Conservation (phyloP, 345 rosid genomes). For the Carallia pectinifolia region DNA sequence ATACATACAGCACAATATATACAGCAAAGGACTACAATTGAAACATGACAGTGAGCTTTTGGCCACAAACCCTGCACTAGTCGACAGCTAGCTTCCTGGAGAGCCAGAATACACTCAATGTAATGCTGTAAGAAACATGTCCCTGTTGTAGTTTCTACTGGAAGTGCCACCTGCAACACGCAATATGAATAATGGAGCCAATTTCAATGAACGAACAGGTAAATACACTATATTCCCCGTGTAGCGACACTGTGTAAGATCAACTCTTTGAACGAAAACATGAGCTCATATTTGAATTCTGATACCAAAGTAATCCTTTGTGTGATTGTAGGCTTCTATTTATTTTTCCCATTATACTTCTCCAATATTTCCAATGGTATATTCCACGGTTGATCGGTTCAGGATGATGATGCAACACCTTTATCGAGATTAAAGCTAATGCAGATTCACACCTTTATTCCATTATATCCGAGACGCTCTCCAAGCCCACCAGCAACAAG, state of each 20-base stretch:
- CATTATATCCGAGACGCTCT: constrained; percentile 98
- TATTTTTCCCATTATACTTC: too few relatives aligned
- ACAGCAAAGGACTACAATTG: neutral
- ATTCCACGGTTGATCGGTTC: too few relatives aligned
- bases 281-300: too few relatives aligned
- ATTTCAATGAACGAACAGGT: neutral
- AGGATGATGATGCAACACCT: too few relatives aligned
- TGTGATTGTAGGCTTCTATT: too few relatives aligned
- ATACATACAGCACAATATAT: neutral
- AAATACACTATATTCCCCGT: neutral
- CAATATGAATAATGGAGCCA: neutral
- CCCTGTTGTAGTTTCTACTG: constrained; percentile 80
- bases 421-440: too few relatives aligned
- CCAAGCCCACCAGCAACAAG: constrained; percentile 99
- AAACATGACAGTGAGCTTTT: neutral
- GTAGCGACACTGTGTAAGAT: neutral
- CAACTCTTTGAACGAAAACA: too few relatives aligned
- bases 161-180: constrained; percentile 80
- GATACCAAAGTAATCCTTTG: too few relatives aligned
- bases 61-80: constrained; percentile 56
- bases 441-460: constrained; percentile 66
- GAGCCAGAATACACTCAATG: constrained; percentile 80
- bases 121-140: constrained; percentile 82
- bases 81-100: constrained; percentile 73
- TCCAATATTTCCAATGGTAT: too few relatives aligned